These are phyloP conservation scores for Chaetomiaceae sp. DNA, from an alignment of 2,329 filamentous ascomycete species.

Conservation along the genomic window DNA sequence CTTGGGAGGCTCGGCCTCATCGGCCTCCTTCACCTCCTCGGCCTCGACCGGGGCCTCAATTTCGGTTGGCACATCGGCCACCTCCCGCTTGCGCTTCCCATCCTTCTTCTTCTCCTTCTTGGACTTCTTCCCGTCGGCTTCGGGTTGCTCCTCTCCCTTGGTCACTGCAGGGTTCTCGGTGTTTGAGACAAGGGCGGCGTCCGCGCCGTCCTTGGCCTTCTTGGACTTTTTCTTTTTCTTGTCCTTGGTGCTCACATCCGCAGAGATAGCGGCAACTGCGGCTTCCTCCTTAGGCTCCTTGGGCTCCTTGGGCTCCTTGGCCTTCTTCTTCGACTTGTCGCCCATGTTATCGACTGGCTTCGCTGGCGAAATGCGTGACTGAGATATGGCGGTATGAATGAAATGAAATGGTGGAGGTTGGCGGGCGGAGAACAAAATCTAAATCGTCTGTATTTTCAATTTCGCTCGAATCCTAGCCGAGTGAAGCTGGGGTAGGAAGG, in stretches of 20 bases:
- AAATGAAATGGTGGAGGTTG: neutral
- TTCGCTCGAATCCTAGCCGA: too few relatives aligned
- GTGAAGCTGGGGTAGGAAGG: too few relatives aligned
- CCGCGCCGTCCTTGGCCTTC: constrained; percentile 5
- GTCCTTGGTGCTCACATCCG: neutral
- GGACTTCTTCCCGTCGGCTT: constrained; percentile 9
- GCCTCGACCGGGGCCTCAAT: neutral
- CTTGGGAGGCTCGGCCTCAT: constrained; percentile 17
- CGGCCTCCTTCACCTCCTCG: neutral
- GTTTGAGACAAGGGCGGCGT: neutral
- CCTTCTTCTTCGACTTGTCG: constrained; percentile 14
- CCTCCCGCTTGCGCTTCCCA: constrained; percentile 18
- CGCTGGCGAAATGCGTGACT: neutral
- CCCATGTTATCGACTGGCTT: constrained; percentile 11
- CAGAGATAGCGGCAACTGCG: neutral
- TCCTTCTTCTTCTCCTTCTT: constrained; percentile 24
- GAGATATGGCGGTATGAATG: neutral
- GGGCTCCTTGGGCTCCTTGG: constrained; percentile 5
- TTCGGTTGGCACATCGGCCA: neutral
- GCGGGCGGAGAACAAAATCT: neutral
- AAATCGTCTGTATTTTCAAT: too few relatives aligned
- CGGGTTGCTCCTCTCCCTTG: neutral
- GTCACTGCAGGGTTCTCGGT: neutral
- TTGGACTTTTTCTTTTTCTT: constrained; percentile 17
- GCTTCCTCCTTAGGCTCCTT: constrained; percentile 5